Evolutionary conservation across 140 eudicot species (phyloP).

Genomic region (Ambrosia hybrid): DNA sequence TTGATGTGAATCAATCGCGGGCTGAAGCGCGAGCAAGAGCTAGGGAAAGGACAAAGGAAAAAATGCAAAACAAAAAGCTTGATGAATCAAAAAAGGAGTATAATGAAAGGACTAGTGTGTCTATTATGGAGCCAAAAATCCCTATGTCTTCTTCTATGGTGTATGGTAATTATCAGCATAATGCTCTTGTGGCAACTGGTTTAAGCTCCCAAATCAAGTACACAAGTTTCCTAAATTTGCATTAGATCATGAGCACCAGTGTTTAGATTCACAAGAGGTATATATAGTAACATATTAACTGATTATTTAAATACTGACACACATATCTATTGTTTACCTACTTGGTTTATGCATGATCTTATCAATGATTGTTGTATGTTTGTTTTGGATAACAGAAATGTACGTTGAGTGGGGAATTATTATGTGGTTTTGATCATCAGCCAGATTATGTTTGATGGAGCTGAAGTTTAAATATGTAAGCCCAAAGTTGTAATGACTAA

Average conservation of each 20-base stretch:
- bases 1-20: slow-evolving; percentile 26
- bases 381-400: not conserved
- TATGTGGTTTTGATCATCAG: not conserved
- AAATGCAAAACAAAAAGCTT: slow-evolving; percentile 12
- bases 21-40: slow-evolving; percentile 61
- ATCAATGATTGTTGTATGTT: not conserved
- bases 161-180: slow-evolving; percentile 9
- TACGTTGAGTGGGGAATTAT: not conserved
- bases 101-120: not conserved
- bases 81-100: slow-evolving; percentile 16
- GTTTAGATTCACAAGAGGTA: slow-evolving; percentile 8
- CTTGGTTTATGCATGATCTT: not conserved
- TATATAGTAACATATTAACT: not conserved
- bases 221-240: not conserved
- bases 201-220: not conserved
- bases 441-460: not conserved
- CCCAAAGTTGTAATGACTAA: not conserved
- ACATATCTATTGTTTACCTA: not conserved
- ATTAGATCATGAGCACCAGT: slow-evolving; percentile 4
- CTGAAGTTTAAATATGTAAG: slow-evolving; percentile 4
- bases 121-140: not conserved
- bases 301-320: not conserved
- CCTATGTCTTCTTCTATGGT: not conserved
- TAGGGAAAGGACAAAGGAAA: slow-evolving; percentile 55
- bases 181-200: not conserved